Base-by-base conservation (phyloP, 2,329 filamentous ascomycete species). In the Sporothrix protearum region DNA sequence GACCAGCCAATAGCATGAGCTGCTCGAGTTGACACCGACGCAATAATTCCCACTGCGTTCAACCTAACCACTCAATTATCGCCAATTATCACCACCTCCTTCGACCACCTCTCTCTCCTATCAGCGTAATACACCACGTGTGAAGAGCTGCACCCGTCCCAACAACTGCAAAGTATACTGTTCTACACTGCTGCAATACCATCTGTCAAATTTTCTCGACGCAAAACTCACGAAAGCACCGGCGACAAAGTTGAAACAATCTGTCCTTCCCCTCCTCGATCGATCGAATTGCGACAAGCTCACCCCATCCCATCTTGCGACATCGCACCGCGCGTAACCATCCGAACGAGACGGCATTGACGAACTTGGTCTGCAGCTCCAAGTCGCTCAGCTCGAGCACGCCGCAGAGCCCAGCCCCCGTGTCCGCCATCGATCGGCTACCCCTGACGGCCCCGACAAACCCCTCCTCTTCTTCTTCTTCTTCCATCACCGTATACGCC, bases 21-120 rank as follows among this genome's bases (percentile, higher is more conserved):
- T 53, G 45, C 14, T 36, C 63, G 33, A 28, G 28, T 47, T 66
- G 63, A 49, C 63, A 66, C 14, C 63, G 42, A 66, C 63, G 63
- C 42, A 66, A 63, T 63, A 45, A 63, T 49, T 66, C 63, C 59
- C 42, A 66, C 61, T 42, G 33, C 42, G 1, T 49, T 47, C 16
- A 19, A 47, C 39, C 63, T 49, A 66, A 66, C 59, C 59, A 64
- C 59, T 36, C 9, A 33, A 63, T 63, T 42, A 63, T 42, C 57
- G 25, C 49, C 25, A 53, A 12, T 53, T 53, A 53, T 53, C 49
- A 53, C 49, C 49, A 53, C 49, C 49, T 49, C 64, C 28, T 47
- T 28, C 64, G 30, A 49, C 47, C 64, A 53, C 28, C 47, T 68
- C 30, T 28, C 61, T 36, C 64, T 30, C 47, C 64, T 36, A 68